These are phyloP conservation scores for Penicillium longicatenatum DNA, from an alignment of 495 filamentous ascomycete genomes.

Conservation along the genomic window DNA sequence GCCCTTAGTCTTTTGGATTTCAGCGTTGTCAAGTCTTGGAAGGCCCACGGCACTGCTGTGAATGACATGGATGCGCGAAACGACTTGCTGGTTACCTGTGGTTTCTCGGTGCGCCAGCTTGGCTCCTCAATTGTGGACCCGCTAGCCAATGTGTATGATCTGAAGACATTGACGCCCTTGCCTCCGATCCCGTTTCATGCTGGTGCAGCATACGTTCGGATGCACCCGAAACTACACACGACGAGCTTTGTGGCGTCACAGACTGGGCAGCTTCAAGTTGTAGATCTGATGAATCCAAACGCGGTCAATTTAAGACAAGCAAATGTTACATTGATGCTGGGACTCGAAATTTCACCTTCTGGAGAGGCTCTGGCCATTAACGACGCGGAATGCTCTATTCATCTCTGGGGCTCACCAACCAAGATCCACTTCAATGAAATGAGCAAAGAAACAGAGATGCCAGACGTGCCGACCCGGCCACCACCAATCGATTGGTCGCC, in stretches of 20 bases:
- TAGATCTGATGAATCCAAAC: constrained; percentile 93
- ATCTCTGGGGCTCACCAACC: constrained; percentile 89
- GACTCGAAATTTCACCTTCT: constrained; percentile 83
- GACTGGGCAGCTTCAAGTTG: constrained; percentile 87
- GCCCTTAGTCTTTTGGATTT: constrained; percentile 80
- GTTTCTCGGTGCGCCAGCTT: constrained; percentile 75
- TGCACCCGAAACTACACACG: constrained; percentile 93
- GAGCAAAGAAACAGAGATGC: constrained; percentile 75
- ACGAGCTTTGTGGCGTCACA: constrained; percentile 90
- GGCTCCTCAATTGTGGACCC: constrained; percentile 75
- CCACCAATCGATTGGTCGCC: constrained; percentile 63
- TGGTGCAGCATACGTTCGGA: constrained; percentile 86
- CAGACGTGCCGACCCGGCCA: constrained; percentile 58
- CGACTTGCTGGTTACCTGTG: constrained; percentile 91
- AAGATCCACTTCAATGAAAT: constrained; percentile 90
- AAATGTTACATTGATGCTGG: constrained; percentile 71
- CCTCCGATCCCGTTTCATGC: constrained; percentile 90
- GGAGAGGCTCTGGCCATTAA: constrained; percentile 85
- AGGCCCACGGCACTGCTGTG: constrained; percentile 78
- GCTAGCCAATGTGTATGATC: constrained; percentile 89
- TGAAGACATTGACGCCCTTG: constrained; percentile 81
- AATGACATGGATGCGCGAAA: constrained; percentile 95
- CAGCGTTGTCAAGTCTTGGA: constrained; percentile 79
- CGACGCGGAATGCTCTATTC: constrained; percentile 75
- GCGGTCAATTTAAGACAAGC: constrained; percentile 87